These are phyloP conservation scores for Phyllosticta citriasiana DNA, from an alignment of 2,329 filamentous ascomycete species.

Conservation along the genomic window DNA sequence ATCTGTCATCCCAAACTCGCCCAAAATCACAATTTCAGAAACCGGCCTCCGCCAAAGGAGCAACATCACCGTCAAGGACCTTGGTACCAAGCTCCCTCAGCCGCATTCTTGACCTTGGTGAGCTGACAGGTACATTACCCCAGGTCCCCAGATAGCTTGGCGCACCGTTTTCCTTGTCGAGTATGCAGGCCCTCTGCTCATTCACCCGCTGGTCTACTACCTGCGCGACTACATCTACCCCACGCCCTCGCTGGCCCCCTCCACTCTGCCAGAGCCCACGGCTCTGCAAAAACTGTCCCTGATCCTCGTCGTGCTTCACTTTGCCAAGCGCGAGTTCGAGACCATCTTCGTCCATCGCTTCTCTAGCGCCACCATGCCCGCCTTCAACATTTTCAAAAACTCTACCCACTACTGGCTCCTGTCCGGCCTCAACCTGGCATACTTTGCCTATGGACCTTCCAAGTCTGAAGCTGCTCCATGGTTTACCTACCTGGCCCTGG, in stretches of 20 bases:
- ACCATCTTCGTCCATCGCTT: slow-evolving; percentile 94
- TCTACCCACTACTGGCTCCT: slow-evolving; percentile 87
- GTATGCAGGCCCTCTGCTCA: slow-evolving; percentile 82
- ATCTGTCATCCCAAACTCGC: slow-evolving; percentile 45
- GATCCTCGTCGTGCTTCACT: slow-evolving; percentile 68
- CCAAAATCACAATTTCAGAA: slow-evolving; percentile 42
- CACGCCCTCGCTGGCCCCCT: slow-evolving; percentile 1
- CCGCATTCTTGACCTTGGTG: not conserved
- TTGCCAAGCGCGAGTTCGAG: slow-evolving; percentile 90
- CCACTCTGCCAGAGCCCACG: slow-evolving; percentile 37
- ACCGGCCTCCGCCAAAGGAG: slow-evolving; percentile 50
- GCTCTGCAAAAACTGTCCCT: slow-evolving; percentile 63
- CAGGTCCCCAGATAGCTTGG: slow-evolving; percentile 85
- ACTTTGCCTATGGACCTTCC: slow-evolving; percentile 69
- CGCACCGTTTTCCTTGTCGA: slow-evolving; percentile 90
- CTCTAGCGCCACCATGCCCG: slow-evolving; percentile 88
- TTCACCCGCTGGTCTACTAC: slow-evolving; percentile 65
- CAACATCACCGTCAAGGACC: slow-evolving; percentile 77
- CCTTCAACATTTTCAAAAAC: slow-evolving; percentile 87
- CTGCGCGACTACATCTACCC: slow-evolving; percentile 47
- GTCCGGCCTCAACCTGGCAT: slow-evolving; percentile 69
- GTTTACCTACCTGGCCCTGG: slow-evolving; percentile 55
- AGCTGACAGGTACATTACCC: not conserved
- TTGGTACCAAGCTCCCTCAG: slow-evolving; percentile 49
- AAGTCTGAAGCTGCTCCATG: slow-evolving; percentile 49